phyloP scores from a whole-genome alignment of 306 rosid genomes.

The Trichosanthes truncata region DNA sequence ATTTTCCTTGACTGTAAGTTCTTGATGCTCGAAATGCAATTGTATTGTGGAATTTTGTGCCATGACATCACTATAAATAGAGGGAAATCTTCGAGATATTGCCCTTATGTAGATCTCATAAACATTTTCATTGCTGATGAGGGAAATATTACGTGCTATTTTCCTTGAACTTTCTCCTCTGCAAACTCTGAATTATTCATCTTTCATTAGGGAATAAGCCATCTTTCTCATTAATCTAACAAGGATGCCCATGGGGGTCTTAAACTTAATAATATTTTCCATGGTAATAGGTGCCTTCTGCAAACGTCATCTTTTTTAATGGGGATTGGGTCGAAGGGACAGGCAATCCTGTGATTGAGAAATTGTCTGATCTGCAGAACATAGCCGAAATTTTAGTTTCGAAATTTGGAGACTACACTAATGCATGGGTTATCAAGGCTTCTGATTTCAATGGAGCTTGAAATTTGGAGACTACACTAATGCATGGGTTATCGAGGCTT shows the following conservation, averaged over 20 bases:
- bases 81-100: neutral
- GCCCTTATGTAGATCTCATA: neutral
- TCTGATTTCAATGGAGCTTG: conserved; percentile 69
- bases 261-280: neutral
- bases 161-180: neutral
- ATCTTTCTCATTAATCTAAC: no score
- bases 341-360: conserved; percentile 61
- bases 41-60: neutral
- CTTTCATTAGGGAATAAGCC: no score
- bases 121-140: neutral
- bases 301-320: conserved; percentile 58
- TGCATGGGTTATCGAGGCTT: conserved; percentile 84
- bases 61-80: no score
- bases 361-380: conserved; percentile 52
- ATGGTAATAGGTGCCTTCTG: conserved; percentile 45
- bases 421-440: conserved; percentile 68
- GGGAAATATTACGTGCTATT: neutral
- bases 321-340: conserved; percentile 74
- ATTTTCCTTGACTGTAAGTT: conserved; percentile 44
- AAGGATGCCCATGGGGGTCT: no score
- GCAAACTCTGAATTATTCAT: no score
- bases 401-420: no score
- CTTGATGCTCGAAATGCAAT: neutral
- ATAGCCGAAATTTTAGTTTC: conserved; percentile 62
- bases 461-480: conserved; percentile 58